Percentiles rank a stretch among this genome's conserved stretches.
Conservation (phyloP, 352 stramenopile species). For the Blastocystis hominis region DNA sequence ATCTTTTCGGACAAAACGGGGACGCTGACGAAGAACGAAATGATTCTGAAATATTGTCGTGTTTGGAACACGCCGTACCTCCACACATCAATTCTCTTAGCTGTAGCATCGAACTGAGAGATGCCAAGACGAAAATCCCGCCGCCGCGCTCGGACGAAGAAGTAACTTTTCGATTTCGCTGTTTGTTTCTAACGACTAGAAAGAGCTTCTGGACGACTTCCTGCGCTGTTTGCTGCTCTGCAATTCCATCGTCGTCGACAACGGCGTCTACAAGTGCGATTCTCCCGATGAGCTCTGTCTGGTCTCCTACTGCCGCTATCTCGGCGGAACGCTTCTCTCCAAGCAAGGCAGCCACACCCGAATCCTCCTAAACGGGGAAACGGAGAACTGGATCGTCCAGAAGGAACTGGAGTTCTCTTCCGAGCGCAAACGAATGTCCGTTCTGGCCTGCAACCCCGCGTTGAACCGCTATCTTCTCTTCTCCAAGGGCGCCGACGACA, state of each 20-base stretch:
- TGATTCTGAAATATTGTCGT: conserved; percentile 69
- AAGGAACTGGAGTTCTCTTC: conserved; percentile 94
- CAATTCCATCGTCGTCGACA: conserved; percentile 39
- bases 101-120: background rate
- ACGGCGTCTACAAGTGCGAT: conserved; percentile 22
- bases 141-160: background rate
- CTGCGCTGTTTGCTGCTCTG: background rate
- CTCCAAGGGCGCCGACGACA: conserved; percentile 37
- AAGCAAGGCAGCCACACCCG: background rate
- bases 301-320: background rate
- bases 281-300: conserved; percentile 31
- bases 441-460: conserved; percentile 75
- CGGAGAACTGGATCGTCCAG: conserved; percentile 78
- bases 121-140: background rate
- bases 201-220: background rate
- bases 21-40: conserved; percentile 85
- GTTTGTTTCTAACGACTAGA: background rate
- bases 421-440: conserved; percentile 91
- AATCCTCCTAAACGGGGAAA: conserved; percentile 29
- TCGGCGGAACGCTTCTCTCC: background rate
- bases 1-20: conserved; percentile 87
- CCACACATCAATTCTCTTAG: background rate
- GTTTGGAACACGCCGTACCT: conserved; percentile 49
- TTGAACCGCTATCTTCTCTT: background rate
- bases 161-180: background rate